phyloP scores from a whole-genome alignment of 2,329 filamentous ascomycete species.

The Aciculosporium take region DNA sequence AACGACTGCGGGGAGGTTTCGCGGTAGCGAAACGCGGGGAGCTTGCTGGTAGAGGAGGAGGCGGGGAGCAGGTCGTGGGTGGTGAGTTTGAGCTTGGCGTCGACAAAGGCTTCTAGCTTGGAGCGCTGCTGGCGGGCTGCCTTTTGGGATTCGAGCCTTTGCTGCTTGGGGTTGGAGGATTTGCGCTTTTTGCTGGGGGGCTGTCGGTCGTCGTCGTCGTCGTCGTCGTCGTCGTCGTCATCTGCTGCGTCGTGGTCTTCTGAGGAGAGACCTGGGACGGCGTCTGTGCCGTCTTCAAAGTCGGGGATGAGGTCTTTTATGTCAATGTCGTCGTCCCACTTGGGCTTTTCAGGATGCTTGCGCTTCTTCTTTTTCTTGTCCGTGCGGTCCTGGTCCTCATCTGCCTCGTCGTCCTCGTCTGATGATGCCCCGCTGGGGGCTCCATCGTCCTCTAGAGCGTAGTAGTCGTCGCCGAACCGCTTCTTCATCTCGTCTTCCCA shows the following conservation, averaged over 20 bases:
- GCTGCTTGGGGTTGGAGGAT: slow-evolving; percentile 44
- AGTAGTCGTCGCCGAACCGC: slow-evolving; percentile 83
- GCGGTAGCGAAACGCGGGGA: slow-evolving; percentile 64
- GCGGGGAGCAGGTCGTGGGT: slow-evolving; percentile 39
- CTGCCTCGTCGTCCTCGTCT: slow-evolving; percentile 22
- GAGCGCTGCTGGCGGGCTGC: slow-evolving; percentile 67
- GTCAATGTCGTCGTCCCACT: slow-evolving; percentile 94
- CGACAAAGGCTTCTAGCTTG: slow-evolving; percentile 74
- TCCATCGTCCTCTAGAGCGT: slow-evolving; percentile 51
- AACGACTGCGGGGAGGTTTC: slow-evolving; percentile 85
- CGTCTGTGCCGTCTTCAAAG: slow-evolving; percentile 51
- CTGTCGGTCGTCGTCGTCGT: slow-evolving; percentile 28
- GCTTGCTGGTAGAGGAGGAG: slow-evolving; percentile 24
- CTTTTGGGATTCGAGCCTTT: slow-evolving; percentile 46
- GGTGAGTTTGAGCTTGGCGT: slow-evolving; percentile 64
- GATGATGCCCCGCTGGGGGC: slow-evolving; percentile 43
- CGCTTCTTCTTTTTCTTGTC: slow-evolving; percentile 31
- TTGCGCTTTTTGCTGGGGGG: slow-evolving; percentile 45
- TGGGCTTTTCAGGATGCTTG: slow-evolving; percentile 42
- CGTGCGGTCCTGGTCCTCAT: slow-evolving; percentile 28
- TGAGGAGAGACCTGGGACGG: slow-evolving; percentile 37
- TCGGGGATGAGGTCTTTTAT: slow-evolving; percentile 85
- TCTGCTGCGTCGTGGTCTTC: slow-evolving; percentile 22
- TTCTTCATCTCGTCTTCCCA: slow-evolving; percentile 88
- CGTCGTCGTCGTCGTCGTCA: slow-evolving; percentile 22